Evolutionary conservation across 2,329 filamentous ascomycete genomes (phyloP), one percentile per base, ranked within the genome.

Genomic region (Aspergillus sp.): DNA sequence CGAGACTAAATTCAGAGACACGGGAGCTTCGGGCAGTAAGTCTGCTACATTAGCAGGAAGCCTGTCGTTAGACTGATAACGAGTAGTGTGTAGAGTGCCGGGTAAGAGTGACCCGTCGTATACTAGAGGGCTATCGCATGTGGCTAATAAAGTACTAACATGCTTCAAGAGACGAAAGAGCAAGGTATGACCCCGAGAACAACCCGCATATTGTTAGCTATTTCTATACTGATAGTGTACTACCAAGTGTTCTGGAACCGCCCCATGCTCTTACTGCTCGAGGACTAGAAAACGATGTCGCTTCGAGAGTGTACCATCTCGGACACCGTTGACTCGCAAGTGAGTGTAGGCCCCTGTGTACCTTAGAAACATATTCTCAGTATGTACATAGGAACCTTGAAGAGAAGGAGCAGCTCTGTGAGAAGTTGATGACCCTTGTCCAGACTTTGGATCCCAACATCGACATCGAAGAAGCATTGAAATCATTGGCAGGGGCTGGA

Each of bases 11-110:
- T 2, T 10, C 45, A 30, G 47, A 28, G 13, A 15, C n/a, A 30
- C 25, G 8, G 15, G 45, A 57, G 55, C 19, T 57, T n/a, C 55
- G 55, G 5, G 55, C 45, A 36, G 55, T 57, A 57, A 50, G 43
- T 50, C n/a, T 9, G 90, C 19, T 6, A 21, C 30, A 17, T 28
- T 50, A 7, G 45, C 10, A 25, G 2, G 15, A 10, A 2, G 47
- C 81, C 23, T 28, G 45, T 8, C 45, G 28, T 21, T 8, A 3
- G 13, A 13, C 52, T 60, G 17, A 56, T 13, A 7, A 10, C 12
- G 17, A 12, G 49, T 28, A 65, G 63, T 61, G 63, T 25, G 57
- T 43, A n/a, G 60, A 63, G 48, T 63, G 58, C 43, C 36, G 60
- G 55, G 60, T 63, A 58, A 58, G 53, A 43, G 45, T 41, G 23